These are phyloP conservation scores for Colletotrichum somersetense DNA, from an alignment of 2,329 filamentous ascomycete species.

Conservation along the genomic window DNA sequence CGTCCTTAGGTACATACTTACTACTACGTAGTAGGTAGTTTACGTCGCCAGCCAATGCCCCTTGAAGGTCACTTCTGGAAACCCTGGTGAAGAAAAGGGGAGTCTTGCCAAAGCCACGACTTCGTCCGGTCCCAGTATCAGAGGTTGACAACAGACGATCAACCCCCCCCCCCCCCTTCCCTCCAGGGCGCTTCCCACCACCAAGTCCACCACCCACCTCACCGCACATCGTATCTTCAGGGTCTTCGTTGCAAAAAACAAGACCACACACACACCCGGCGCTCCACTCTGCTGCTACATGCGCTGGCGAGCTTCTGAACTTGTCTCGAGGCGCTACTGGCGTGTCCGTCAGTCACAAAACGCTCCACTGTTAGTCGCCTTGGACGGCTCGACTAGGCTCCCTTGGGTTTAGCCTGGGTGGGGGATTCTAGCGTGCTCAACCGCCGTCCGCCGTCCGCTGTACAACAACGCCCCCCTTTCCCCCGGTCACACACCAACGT, in stretches of 20 bases:
- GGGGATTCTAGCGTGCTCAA: constrained; percentile 38
- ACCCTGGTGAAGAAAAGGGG: constrained; percentile 33
- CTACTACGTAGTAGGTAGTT: not conserved
- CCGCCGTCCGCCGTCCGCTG: constrained; percentile 25
- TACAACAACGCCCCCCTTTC: not conserved
- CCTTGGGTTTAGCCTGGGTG: constrained; percentile 37
- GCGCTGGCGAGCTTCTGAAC: constrained; percentile 39
- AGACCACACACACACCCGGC: constrained; percentile 28
- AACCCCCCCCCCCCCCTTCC: not conserved
- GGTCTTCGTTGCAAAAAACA: constrained; percentile 34
- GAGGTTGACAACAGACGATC: constrained; percentile 28
- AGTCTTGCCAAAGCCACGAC: constrained; percentile 29
- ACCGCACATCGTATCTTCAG: constrained; percentile 40
- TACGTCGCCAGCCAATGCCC: constrained; percentile 20
- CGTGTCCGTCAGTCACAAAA: constrained; percentile 35
- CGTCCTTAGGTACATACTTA: not conserved
- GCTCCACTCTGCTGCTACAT: constrained; percentile 39
- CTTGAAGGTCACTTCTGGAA: constrained; percentile 18
- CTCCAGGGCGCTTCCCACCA: constrained; percentile 34
- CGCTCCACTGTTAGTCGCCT: constrained; percentile 36
- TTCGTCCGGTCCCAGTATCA: constrained; percentile 27
- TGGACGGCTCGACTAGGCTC: constrained; percentile 35
- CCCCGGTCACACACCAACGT: constrained; percentile 4
- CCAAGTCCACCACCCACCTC: constrained; percentile 21
- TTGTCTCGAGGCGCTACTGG: constrained; percentile 34